These are phyloP conservation scores for Bruguiera gymnorhiza DNA, from an alignment of 345 rosid genomes.

Conservation along the genomic window DNA sequence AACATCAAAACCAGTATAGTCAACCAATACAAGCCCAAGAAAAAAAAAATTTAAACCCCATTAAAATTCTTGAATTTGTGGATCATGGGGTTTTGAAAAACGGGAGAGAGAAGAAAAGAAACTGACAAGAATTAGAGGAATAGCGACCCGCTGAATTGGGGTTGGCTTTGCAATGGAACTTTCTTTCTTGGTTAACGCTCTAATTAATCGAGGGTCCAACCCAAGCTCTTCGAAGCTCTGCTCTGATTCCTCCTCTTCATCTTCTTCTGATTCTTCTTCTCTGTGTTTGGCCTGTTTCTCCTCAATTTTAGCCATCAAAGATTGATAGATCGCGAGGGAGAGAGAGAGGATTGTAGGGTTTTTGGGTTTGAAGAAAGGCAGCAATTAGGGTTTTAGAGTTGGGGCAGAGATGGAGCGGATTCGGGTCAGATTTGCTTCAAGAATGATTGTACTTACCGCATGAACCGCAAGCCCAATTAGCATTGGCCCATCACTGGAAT, in stretches of 20 bases:
- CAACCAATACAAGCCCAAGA: neutral
- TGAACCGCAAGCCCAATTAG: no score
- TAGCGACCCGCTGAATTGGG: conserved; percentile 63
- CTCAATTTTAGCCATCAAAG: neutral
- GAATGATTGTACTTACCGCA: no score
- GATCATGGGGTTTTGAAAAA: neutral
- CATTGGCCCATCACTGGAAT: no score
- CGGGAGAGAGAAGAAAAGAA: neutral
- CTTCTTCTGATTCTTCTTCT: conserved; percentile 14
- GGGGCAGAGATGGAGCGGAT: neutral
- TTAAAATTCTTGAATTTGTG: no score
- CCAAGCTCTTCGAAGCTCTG: conserved; percentile 70
- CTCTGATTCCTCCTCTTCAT: conserved; percentile 38
- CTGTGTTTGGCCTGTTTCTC: conserved; percentile 3
- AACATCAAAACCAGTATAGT: neutral
- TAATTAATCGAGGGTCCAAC: conserved; percentile 69
- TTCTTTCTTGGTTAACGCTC: conserved; percentile 69
- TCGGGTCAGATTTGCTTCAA: neutral
- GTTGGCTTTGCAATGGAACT: conserved; percentile 54
- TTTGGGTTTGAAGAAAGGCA: neutral
- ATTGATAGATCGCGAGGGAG: no score
- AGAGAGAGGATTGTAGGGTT: no score
- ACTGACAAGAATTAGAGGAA: conserved; percentile 67
- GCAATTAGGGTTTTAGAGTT: neutral
- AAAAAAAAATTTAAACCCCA: neutral